Base-by-base conservation (phyloP, 495 filamentous ascomycete species). In the Trichoderma parareesei region DNA sequence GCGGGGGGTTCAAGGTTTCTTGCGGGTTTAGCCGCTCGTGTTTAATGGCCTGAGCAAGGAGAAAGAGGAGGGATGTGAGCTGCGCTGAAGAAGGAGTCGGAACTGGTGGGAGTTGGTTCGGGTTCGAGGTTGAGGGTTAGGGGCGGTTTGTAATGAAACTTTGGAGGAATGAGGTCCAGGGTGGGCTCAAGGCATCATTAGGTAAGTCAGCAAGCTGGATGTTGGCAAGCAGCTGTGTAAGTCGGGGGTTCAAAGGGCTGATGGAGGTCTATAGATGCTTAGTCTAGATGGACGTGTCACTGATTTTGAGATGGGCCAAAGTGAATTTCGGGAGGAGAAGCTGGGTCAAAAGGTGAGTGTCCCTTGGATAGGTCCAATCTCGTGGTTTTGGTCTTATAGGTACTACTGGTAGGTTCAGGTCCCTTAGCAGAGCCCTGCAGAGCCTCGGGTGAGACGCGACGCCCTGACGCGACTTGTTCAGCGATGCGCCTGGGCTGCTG, bases 401-500 rank as follows among this genome's bases (percentile, higher is more conserved):
- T n/a, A n/a, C n/a, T n/a, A n/a, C n/a, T n/a, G n/a, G n/a, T n/a
- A n/a, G 27, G 1, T 27, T 27, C 27, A 27, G 27, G 27, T 27
- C 27, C 27, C 27, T 27, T 27, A 14, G 42, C 2, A 43, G 42
- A 43, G 8, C 42, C 1, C 42, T 48, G 13, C 13, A 48, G 16
- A 48, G 44, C 59, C 41, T 63, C 60, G 33, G 60, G 43, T 43
- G 46, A 70, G 69, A 72, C 72, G 70, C 72, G 70, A 73, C 65
- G 66, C 72, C 38, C 70, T 73, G 71, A 70, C 71, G 71, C 59
- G 57, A 48, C 44, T 16, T 48, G 44, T 10, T 14, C 40, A 11
- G 44, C 44, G 44, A 43, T 43, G 42, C 9, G 42, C 42, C 42
- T 8, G 40, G 40, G 40, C 40, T 14, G 44, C 44, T 48, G 44